Base-by-base conservation (phyloP, 1,284 basidiomycete species). In the Mycena sp. region DNA sequence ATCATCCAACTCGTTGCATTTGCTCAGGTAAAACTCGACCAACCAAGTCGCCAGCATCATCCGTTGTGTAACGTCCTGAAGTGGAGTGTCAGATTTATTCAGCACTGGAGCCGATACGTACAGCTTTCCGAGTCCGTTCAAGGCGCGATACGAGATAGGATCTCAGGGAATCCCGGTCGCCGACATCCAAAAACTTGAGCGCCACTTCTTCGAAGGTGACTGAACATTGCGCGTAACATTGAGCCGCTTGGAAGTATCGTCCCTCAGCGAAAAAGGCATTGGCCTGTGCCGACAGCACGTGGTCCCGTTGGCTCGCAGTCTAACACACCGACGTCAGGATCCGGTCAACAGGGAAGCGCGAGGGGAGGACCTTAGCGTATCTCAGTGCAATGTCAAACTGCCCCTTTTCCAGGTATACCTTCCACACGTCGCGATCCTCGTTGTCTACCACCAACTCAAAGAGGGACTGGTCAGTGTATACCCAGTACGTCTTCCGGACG, bases 21-120 rank as follows among this genome's bases (percentile, higher is more conserved):
- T 99, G 78, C 91, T 93, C 23, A 99, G 87, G 74, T 96, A 99
- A 69, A 99, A 96, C 77, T 99, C 98, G 29, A 98, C 91, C 7
- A 99, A 89, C 98, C 98, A 99, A 0, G 96, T 99, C 1, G 98
- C 96, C 9, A 99, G 83, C 92, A 99, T 97, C 91, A 97, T 96
- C 32, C 98, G 86, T 76, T 98, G 96, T 0, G 94, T 95, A 48
- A 94, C 71, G 70, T 98, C 95, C 94, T 96, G 66, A 19, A 58
- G 57, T 46, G 58, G 26, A 17, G 25, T 49, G 14, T 37, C 25
- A 3, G 6, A 21, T 19, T 11, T 9, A 25, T 16, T 25, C n/a
- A 17, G 6, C 17, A 21, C 11, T 30, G 17, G 16, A 35, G 28
- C 14, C 17, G 41, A 17, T 1, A 76, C 88, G 68, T 66, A 95